phyloP scores from a whole-genome alignment of 305 asterid species.

The Fraxinus angustifolia region DNA sequence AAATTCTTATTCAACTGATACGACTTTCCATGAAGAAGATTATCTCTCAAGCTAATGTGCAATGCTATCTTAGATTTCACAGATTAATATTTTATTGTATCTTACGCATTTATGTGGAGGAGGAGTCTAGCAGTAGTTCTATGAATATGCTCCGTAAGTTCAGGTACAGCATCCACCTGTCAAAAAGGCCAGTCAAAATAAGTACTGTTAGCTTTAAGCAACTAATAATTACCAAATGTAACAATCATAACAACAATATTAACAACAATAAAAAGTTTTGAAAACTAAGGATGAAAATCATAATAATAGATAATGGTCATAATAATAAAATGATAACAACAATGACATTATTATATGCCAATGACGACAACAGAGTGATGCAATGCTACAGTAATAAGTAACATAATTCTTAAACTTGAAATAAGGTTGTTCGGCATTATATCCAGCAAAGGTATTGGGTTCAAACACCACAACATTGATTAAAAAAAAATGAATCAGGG shows the following conservation, averaged over 20 bases:
- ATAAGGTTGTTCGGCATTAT: not conserved
- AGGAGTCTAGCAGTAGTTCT: conserved; percentile 84
- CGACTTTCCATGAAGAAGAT: not conserved
- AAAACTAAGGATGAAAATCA: not conserved
- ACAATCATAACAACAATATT: not conserved
- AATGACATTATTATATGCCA: not conserved
- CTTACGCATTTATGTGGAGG: conserved; percentile 92
- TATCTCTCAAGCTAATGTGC: not conserved
- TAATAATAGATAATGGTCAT: not conserved
- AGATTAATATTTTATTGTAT: conserved; percentile 23
- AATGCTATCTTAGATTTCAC: not conserved
- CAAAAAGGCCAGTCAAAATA: conserved; percentile 27
- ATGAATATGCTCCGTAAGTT: conserved; percentile 78
- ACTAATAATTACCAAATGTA: conserved; percentile 10
- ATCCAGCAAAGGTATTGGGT: not conserved
- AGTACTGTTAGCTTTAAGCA: conserved; percentile 15
- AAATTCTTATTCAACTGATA: not conserved
- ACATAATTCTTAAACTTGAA: not conserved
- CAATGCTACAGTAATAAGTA: not conserved
- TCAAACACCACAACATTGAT: not conserved
- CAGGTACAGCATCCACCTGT: conserved; percentile 97
- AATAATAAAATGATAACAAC: not conserved
- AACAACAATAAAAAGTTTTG: not conserved
- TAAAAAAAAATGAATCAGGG: not conserved
- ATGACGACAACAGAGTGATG: not conserved